These are phyloP conservation scores for Artemisia annua DNA, from an alignment of 129 eudicot genomes.

Conservation along the genomic window DNA sequence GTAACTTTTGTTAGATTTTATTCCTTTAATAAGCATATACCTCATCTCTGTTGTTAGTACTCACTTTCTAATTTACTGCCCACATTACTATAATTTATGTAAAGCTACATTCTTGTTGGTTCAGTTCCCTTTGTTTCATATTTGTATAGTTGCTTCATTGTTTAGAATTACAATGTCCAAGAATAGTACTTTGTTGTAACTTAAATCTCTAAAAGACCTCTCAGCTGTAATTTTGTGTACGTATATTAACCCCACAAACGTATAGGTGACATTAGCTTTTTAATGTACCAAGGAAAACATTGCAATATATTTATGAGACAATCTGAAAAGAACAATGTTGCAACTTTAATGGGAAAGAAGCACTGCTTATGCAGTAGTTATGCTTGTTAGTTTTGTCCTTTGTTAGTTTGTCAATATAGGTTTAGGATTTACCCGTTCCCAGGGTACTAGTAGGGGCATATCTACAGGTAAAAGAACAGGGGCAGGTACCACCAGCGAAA, in stretches of 20 bases:
- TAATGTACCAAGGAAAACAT: not conserved
- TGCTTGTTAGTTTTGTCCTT: too few species aligned
- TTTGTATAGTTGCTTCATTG: not conserved
- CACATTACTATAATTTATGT: not conserved
- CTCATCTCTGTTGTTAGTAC: conserved; percentile 4
- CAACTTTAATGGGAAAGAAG: too few species aligned
- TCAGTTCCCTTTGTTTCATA: not conserved
- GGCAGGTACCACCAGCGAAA: too few species aligned
- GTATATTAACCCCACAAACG: conserved; percentile 16
- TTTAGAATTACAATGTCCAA: not conserved
- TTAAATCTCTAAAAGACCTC: not conserved
- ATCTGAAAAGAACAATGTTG: not conserved
- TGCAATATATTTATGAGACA: conserved; percentile 4
- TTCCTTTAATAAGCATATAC: too few species aligned
- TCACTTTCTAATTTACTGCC: conserved; percentile 13
- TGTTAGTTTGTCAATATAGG: too few species aligned
- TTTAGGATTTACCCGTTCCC: too few species aligned
- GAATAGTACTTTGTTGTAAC: not conserved
- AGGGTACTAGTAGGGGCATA: too few species aligned
- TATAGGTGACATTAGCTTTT: conserved; percentile 2
- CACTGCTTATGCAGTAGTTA: too few species aligned
- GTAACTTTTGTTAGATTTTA: too few species aligned
- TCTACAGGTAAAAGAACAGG: too few species aligned
- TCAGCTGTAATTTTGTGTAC: not conserved
- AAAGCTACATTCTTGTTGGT: conserved; percentile 16